A percentile compares a stretch with the other conserved stretches of the same genome.
phyloP scores from a whole-genome alignment of 2,329 filamentous ascomycete species.

The Phyllosticta paracitricarpa region DNA sequence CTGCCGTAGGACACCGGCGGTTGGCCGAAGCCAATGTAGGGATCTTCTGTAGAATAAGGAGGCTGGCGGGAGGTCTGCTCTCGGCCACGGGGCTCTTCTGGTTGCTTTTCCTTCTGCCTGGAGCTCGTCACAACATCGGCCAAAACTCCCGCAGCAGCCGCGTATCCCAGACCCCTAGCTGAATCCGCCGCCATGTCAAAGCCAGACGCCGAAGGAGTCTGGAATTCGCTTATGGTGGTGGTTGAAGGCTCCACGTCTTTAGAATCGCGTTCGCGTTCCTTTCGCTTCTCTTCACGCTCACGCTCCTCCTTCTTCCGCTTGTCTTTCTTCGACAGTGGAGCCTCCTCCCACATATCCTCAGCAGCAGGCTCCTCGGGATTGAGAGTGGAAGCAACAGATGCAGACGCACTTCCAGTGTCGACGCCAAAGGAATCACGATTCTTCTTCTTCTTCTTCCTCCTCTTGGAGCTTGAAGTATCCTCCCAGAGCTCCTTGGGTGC shows the following conservation, averaged over 20 bases:
- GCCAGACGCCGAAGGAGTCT: background rate
- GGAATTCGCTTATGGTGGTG: background rate
- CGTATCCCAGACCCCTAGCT: background rate
- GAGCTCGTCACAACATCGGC: constrained; percentile 1
- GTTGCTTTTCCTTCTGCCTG: background rate
- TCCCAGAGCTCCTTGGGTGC: constrained; percentile 4
- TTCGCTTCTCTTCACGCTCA: constrained; percentile 1
- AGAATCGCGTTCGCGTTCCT: background rate
- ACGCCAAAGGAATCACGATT: constrained; percentile 22
- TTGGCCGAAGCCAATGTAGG: background rate
- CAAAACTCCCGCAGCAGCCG: constrained; percentile 1
- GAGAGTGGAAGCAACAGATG: background rate
- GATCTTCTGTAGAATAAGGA: background rate
- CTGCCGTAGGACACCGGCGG: background rate
- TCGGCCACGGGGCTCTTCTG: background rate
- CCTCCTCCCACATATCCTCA: background rate
- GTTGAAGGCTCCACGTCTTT: background rate
- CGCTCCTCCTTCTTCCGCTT: constrained; percentile 9
- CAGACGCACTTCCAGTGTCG: constrained; percentile 15
- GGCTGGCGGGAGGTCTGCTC: background rate
- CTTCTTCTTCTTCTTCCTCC: constrained; percentile 24
- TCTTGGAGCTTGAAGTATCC: constrained; percentile 12
- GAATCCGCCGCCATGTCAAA: background rate
- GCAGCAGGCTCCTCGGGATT: constrained; percentile 16
- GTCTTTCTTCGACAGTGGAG: constrained; percentile 4